Percentiles rank a stretch among this genome's conserved stretches.
Conservation (phyloP, 1,284 basidiomycete genomes). For the Hortiboletus rubellus region DNA sequence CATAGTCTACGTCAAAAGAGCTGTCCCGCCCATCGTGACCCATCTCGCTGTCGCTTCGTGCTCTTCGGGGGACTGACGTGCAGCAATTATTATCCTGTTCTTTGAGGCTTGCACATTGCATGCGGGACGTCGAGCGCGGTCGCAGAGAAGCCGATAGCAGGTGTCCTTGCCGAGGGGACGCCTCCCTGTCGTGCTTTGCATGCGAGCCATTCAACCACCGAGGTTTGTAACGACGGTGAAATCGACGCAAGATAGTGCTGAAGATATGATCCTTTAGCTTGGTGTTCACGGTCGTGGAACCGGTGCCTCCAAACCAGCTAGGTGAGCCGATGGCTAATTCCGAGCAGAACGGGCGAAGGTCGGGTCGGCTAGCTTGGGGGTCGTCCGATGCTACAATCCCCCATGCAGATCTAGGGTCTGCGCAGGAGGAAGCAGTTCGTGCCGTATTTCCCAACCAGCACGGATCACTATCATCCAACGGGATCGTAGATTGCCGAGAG, state of each 20-base stretch:
- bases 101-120: constrained; percentile 36
- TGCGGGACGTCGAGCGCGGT: constrained; percentile 39
- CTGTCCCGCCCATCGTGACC: constrained; percentile 30
- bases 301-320: constrained; percentile 78
- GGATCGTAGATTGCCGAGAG: constrained; percentile 39
- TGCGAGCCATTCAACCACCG: constrained; percentile 34
- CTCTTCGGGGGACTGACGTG: constrained; percentile 50
- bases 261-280: constrained; percentile 94
- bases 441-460: constrained; percentile 48
- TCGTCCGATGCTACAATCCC: constrained; percentile 33
- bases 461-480: constrained; percentile 41
- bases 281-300: constrained; percentile 90
- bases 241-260: constrained; percentile 75
- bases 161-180: constrained; percentile 48
- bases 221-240: constrained; percentile 54
- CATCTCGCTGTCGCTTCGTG: constrained; percentile 61
- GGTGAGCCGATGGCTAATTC: constrained; percentile 38
- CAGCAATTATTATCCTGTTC: constrained; percentile 34
- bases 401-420: constrained; percentile 26
- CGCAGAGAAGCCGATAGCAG: constrained; percentile 36
- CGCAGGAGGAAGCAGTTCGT: constrained; percentile 15
- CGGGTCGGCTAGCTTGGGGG: constrained; percentile 31
- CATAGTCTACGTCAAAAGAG: constrained; percentile 53
- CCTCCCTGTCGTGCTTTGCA: constrained; percentile 46
- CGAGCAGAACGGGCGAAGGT: constrained; percentile 41